Percentiles rank a stretch among this genome's conserved stretches.
These are phyloP conservation scores for Arthrobotrys megalospora DNA, from an alignment of 2,329 filamentous ascomycete species.

Conservation along the genomic window DNA sequence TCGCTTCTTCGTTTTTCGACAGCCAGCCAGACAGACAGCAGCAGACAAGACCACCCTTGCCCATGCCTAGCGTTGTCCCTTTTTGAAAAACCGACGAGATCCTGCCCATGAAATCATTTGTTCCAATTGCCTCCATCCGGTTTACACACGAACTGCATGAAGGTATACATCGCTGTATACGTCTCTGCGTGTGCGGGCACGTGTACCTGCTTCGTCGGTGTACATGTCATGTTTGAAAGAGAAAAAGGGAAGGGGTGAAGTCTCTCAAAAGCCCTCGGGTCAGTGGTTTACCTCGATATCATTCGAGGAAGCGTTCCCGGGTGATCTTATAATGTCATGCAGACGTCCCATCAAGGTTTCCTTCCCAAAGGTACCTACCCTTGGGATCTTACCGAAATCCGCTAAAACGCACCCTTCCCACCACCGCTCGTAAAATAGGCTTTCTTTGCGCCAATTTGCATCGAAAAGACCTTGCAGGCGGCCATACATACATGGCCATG, in stretches of 20 bases:
- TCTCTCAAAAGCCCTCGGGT: neutral
- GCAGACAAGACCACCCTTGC: conserved; percentile 47
- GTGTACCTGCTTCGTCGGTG: neutral
- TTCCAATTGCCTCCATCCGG: conserved; percentile 17
- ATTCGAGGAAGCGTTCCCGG: conserved; percentile 37
- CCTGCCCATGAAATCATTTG: conserved; percentile 50
- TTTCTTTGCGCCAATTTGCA: conserved; percentile 55
- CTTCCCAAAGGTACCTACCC: conserved; percentile 50
- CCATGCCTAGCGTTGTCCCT: conserved; percentile 52
- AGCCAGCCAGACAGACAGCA: conserved; percentile 10
- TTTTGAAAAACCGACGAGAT: conserved; percentile 41
- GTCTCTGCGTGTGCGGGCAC: neutral
- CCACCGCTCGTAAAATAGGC: conserved; percentile 38
- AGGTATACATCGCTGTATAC: neutral
- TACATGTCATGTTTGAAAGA: neutral
- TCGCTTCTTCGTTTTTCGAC: conserved; percentile 48
- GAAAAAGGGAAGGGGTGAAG: neutral
- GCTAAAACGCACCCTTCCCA: conserved; percentile 58
- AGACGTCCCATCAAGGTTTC: conserved; percentile 61
- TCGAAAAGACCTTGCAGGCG: conserved; percentile 21
- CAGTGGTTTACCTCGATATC: conserved; percentile 2
- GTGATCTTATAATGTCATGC: conserved; percentile 61
- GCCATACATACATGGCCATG: neutral
- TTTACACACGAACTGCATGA: neutral
- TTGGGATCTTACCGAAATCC: conserved; percentile 60